A percentile compares a stretch with the other conserved stretches of the same genome.
phyloP scores from a whole-genome alignment of 1,284 basidiomycete species.

The Ustilago bromivora region DNA sequence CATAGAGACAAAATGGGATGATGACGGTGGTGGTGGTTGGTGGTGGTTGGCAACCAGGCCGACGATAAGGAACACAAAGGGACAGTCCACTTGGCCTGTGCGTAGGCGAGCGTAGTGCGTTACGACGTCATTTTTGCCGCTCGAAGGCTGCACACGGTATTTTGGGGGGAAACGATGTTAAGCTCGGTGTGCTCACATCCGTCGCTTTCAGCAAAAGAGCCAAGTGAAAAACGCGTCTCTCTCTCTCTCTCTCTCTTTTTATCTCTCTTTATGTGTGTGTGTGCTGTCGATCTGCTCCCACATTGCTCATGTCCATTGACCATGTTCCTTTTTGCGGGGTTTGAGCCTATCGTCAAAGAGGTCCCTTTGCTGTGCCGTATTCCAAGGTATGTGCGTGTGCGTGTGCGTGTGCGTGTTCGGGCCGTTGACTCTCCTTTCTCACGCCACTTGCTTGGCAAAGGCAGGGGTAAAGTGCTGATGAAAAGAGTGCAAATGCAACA shows the following conservation, averaged over 20 bases:
- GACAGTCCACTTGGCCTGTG: background rate
- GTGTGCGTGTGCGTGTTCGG: too few species aligned
- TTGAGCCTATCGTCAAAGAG: too few species aligned
- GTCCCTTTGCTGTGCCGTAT: background rate
- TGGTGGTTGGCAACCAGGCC: background rate
- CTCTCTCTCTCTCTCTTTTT: too few species aligned
- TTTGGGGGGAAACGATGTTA: background rate
- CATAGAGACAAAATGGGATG: conserved; percentile 22
- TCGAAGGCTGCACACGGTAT: background rate
- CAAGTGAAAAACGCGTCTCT: background rate
- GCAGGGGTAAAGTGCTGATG: background rate
- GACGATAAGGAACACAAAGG: conserved; percentile 4
- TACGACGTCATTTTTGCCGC: conserved; percentile 17
- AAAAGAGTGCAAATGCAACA: background rate
- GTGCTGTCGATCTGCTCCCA: too few species aligned
- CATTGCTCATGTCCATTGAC: too few species aligned
- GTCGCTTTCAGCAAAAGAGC: background rate
- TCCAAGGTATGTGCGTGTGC: background rate
- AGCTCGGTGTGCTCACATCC: background rate
- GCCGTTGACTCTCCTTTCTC: background rate
- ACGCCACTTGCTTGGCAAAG: background rate
- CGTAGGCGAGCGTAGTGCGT: background rate
- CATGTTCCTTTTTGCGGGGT: too few species aligned
- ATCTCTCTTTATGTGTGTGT: too few species aligned
- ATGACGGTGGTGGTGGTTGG: conserved; percentile 10